phyloP scores from a whole-genome alignment of 1,284 basidiomycete genomes.

The Garcileccinum viscosum region DNA sequence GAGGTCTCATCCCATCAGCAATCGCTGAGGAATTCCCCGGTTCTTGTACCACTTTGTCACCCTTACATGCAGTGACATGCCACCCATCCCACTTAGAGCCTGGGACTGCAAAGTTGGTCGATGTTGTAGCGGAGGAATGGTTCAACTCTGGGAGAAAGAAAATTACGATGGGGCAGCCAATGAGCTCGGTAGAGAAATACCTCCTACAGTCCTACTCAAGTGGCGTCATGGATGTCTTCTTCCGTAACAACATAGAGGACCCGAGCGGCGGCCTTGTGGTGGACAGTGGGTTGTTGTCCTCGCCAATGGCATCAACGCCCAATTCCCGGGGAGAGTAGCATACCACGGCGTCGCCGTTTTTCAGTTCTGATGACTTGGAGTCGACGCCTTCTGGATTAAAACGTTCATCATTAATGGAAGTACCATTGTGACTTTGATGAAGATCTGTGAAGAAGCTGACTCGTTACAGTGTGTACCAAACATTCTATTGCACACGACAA shows the following conservation, averaged over 20 bases:
- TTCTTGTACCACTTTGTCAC: no score
- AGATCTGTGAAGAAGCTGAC: conserved; percentile 68
- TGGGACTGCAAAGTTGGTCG: conserved; percentile 62
- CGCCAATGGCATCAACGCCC: conserved; percentile 98
- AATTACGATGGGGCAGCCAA: conserved; percentile 41
- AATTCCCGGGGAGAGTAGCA: conserved; percentile 77
- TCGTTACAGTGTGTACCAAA: no score
- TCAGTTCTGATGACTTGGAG: conserved; percentile 92
- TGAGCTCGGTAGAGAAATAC: conserved; percentile 37
- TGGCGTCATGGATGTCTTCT: conserved; percentile 80
- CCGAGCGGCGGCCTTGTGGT: conserved; percentile 97
- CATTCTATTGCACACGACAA: no score
- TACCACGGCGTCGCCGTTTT: conserved; percentile 91
- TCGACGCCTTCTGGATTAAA: conserved; percentile 91
- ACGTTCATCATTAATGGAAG: conserved; percentile 96
- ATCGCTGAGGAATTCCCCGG: no score
- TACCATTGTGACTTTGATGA: conserved; percentile 98
- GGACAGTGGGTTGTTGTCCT: conserved; percentile 98
- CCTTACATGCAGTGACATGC: no score
- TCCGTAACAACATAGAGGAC: conserved; percentile 88
- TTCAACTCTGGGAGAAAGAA: conserved; percentile 42
- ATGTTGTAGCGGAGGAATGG: conserved; percentile 49
- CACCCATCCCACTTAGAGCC: conserved; percentile 72
- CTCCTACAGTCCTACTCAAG: conserved; percentile 60
- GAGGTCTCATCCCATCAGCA: no score